Evolutionary conservation across 2,329 filamentous ascomycete genomes (phyloP).

Genomic region (Colletotrichum sidae): DNA sequence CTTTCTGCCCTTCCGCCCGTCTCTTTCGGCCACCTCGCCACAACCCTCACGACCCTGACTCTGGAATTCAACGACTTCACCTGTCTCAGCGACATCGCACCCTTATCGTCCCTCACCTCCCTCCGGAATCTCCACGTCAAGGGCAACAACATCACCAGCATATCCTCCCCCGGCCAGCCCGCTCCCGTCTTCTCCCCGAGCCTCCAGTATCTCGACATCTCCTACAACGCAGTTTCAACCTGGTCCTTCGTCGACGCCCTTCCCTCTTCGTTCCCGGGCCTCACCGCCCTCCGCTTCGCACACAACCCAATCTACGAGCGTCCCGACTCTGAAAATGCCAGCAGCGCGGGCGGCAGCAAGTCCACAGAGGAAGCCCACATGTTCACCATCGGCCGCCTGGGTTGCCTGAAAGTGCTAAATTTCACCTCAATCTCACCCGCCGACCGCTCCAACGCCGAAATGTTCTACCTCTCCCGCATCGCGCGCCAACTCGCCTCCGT

Average conservation of each 20-base stretch:
- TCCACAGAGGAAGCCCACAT: constrained; percentile 87
- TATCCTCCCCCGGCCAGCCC: constrained; percentile 46
- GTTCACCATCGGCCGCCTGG: constrained; percentile 83
- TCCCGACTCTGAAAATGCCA: constrained; percentile 49
- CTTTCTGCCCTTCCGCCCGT: constrained; percentile 62
- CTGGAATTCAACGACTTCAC: constrained; percentile 80
- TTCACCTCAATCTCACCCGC: constrained; percentile 76
- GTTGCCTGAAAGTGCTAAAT: constrained; percentile 76
- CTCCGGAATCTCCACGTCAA: constrained; percentile 78
- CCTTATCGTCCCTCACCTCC: constrained; percentile 61
- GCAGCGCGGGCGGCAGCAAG: constrained; percentile 50
- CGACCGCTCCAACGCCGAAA: constrained; percentile 88
- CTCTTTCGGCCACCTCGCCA: constrained; percentile 53
- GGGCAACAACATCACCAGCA: constrained; percentile 74
- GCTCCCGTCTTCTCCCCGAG: constrained; percentile 62
- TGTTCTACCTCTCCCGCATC: constrained; percentile 91
- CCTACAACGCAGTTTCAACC: constrained; percentile 74
- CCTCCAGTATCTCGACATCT: constrained; percentile 77
- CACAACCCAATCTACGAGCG: constrained; percentile 86
- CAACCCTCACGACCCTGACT: constrained; percentile 70
- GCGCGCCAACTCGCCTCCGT: constrained; percentile 77
- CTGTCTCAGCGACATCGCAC: constrained; percentile 66
- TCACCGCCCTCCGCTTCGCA: constrained; percentile 81
- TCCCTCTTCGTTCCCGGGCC: constrained; percentile 74
- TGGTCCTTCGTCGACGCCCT: constrained; percentile 84